Percentiles rank a stretch among this genome's conserved stretches.
These are phyloP conservation scores for Ogataea glucozyma DNA, from an alignment of 805 yeast species.

Conservation along the genomic window DNA sequence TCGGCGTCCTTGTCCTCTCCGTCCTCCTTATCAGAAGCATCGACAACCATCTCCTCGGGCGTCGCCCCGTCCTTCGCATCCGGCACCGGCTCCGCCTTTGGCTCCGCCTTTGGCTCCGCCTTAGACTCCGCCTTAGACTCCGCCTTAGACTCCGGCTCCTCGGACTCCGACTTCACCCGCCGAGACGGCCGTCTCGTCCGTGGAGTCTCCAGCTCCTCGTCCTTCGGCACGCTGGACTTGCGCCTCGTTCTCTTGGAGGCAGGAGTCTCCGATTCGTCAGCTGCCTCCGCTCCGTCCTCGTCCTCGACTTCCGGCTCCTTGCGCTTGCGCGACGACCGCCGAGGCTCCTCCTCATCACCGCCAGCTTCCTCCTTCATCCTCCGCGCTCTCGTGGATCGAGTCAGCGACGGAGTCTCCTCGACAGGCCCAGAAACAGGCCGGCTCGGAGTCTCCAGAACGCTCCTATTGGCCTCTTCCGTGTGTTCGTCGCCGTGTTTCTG, in stretches of 20 bases:
- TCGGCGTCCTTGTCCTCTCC: too few species aligned
- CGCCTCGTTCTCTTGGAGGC: conserved; percentile 8
- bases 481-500: too few species aligned
- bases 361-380: conserved; percentile 6
- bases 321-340: conserved; percentile 4
- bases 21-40: conserved; percentile 4
- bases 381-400: conserved; percentile 1
- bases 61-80: neutral
- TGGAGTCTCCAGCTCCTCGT: conserved; percentile 12
- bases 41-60: conserved; percentile 1
- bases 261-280: conserved; percentile 12
- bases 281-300: too few species aligned
- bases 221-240: conserved; percentile 8
- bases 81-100: neutral
- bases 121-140: conserved; percentile 3
- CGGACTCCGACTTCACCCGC: conserved; percentile 9
- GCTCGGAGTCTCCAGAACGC: too few species aligned
- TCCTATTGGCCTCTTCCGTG: conserved; percentile 1
- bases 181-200: conserved; percentile 6
- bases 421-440: neutral
- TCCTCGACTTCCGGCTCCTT: conserved; percentile 5
- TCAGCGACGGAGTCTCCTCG: conserved; percentile 4
- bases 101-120: conserved; percentile 1
- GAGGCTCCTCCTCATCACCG: conserved; percentile 2
- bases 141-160: conserved; percentile 3